Evolutionary conservation across 2,329 filamentous ascomycete species (phyloP).

Genomic region (Bipolaris cookei): DNA sequence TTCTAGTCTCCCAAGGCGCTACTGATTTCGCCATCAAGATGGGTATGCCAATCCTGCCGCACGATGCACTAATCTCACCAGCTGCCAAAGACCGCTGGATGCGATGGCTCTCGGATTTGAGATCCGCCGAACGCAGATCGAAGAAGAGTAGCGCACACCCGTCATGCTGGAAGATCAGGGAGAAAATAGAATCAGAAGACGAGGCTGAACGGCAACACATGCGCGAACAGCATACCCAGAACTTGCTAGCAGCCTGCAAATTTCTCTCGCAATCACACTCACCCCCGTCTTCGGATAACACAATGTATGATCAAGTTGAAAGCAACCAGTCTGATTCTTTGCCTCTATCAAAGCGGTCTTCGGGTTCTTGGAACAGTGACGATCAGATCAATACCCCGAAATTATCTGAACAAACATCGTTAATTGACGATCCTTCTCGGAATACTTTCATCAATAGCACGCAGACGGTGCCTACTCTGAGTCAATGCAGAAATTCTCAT

Average conservation of each 20-base stretch:
- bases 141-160: slow-evolving; percentile 38
- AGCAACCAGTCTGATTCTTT: slow-evolving; percentile 23
- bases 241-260: slow-evolving; percentile 31
- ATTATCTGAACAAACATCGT: slow-evolving; percentile 17
- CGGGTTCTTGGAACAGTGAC: slow-evolving; percentile 26
- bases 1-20: slow-evolving; percentile 85
- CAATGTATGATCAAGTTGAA: slow-evolving; percentile 21
- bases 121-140: slow-evolving; percentile 62
- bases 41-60: slow-evolving; percentile 73
- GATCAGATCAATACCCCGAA: slow-evolving; percentile 26
- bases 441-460: slow-evolving; percentile 54
- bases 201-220: slow-evolving; percentile 41
- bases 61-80: slow-evolving; percentile 79
- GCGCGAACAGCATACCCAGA: slow-evolving; percentile 49
- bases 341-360: slow-evolving; percentile 27
- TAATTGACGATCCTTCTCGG: slow-evolving; percentile 40
- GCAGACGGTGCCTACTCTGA: slow-evolving; percentile 48
- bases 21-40: slow-evolving; percentile 83
- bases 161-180: slow-evolving; percentile 36
- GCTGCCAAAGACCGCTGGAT: slow-evolving; percentile 79
- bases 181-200: slow-evolving; percentile 33
- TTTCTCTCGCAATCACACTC: slow-evolving; percentile 22
- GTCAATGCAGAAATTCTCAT: slow-evolving; percentile 21
- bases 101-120: slow-evolving; percentile 76
- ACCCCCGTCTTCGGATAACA: slow-evolving; percentile 33